Base-by-base conservation (phyloP, 257 asterid species). In the Leonotis leonurus region DNA sequence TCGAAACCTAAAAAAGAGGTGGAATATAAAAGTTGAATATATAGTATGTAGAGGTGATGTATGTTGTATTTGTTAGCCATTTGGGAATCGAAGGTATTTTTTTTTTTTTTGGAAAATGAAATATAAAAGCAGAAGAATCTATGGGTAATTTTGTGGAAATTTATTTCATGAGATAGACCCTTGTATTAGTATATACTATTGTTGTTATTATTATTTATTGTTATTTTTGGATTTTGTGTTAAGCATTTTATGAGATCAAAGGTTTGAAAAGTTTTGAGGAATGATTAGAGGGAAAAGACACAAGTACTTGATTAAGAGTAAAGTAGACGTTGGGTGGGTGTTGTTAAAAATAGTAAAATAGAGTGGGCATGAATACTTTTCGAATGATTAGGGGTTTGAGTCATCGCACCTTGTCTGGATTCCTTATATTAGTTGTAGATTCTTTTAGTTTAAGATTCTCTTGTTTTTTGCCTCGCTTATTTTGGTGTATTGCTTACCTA, bases 361-460 rank as follows among this genome's bases (percentile, higher is more conserved):
- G n/a, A n/a, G 22, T 45, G 26, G 4, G 22, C n/a, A 54, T 64
- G 59, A 56, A 66, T 77, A 71, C 43, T 55, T 64, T 64, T 69
- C 41, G 62, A 74, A 70, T 75, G 67, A 73, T 60, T 65, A 12
- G 70, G 56, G 27, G 67, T 59, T 60, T 48, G 81, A 65, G 74
- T 56, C 46, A 74, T 48, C 27, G 44, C 41, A 35, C 49, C 29
- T 35, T 29, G 59, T 59, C 63, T 46, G 50, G 69, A 56, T 58
- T 63, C 73, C 41, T 75, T 70, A n/a, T n/a, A n/a, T n/a, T n/a
- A 69, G 65, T 73, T 59, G 51, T 27, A 69, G 81, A 85, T 74
- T 85, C 84, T 51, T 55, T 70, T 68, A 45, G 51, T 50, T 63
- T 68, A 75, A 79, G 85, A 82, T 73, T 78, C 81, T 76, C 81